phyloP scores from a whole-genome alignment of 768 basidiomycete species.

The Russula foetens region DNA sequence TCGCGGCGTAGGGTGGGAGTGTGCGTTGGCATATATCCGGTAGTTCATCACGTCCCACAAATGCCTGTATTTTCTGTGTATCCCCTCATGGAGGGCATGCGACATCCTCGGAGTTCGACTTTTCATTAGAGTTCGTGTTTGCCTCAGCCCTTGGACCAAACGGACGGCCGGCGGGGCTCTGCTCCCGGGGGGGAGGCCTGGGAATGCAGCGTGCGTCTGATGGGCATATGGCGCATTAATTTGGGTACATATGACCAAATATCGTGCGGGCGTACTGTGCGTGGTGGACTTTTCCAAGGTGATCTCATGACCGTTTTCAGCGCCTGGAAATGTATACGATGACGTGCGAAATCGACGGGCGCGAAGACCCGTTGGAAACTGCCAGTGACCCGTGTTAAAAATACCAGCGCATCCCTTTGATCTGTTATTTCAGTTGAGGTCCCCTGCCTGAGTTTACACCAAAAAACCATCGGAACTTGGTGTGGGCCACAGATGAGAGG shows the following conservation, averaged over 20 bases:
- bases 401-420: not conserved
- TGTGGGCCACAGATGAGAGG: conserved; percentile 1
- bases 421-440: not conserved
- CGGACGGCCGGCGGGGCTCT: not conserved
- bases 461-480: not conserved
- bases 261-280: not conserved
- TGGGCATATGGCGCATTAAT: not conserved
- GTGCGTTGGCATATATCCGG: conserved; percentile 4
- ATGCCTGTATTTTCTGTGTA: not conserved
- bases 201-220: not conserved
- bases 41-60: not conserved
- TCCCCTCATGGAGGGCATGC: not conserved
- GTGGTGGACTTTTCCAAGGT: not conserved
- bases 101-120: not conserved
- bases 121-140: not conserved
- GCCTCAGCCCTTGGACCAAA: not conserved
- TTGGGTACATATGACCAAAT: not conserved
- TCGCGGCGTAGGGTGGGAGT: not conserved
- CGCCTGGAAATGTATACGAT: not conserved
- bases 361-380: not conserved
- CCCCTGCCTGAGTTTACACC: not conserved
- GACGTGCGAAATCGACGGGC: conserved; percentile 10
- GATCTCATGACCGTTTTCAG: not conserved
- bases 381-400: not conserved
- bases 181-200: not conserved